These are phyloP conservation scores for Triticum urartu DNA, from an alignment of 176 grass and related monocot genomes.

Conservation along the genomic window DNA sequence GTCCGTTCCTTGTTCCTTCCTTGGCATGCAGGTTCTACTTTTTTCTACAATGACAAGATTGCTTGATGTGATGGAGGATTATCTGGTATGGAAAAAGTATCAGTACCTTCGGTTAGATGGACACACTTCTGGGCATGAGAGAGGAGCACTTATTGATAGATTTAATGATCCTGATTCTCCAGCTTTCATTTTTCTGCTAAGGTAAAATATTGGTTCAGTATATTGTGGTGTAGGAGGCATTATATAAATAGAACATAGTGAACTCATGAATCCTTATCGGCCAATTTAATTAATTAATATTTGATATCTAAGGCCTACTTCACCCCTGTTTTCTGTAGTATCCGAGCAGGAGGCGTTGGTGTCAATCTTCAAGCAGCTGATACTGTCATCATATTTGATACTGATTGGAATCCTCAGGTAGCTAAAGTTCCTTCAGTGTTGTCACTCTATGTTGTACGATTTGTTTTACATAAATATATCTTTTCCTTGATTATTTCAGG, in stretches of 20 bases:
- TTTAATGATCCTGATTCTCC: constrained; percentile 82
- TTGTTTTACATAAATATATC: neutral
- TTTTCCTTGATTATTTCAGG: constrained; percentile 46
- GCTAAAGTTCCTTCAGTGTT: constrained; percentile 24
- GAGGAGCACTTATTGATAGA: constrained; percentile 92
- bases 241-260: constrained; percentile 5
- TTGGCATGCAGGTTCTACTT: constrained; percentile 72
- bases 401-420: constrained; percentile 99
- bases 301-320: constrained; percentile 19
- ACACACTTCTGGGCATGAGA: constrained; percentile 88
- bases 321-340: constrained; percentile 51
- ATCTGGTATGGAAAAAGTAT: constrained; percentile 83
- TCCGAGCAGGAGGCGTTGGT: constrained; percentile 96
- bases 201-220: constrained; percentile 45
- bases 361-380: constrained; percentile 99
- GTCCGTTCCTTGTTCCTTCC: constrained; percentile 22
- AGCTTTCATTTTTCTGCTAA: constrained; percentile 96
- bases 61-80: constrained; percentile 99
- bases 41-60: constrained; percentile 99
- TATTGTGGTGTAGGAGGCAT: constrained; percentile 8
- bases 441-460: constrained; percentile 17
- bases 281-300: constrained; percentile 22
- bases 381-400: constrained; percentile 99
- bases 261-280: neutral
- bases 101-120: constrained; percentile 97